Evolutionary conservation across 768 basidiomycete genomes (phyloP).

Genomic region (Suillus spraguei): DNA sequence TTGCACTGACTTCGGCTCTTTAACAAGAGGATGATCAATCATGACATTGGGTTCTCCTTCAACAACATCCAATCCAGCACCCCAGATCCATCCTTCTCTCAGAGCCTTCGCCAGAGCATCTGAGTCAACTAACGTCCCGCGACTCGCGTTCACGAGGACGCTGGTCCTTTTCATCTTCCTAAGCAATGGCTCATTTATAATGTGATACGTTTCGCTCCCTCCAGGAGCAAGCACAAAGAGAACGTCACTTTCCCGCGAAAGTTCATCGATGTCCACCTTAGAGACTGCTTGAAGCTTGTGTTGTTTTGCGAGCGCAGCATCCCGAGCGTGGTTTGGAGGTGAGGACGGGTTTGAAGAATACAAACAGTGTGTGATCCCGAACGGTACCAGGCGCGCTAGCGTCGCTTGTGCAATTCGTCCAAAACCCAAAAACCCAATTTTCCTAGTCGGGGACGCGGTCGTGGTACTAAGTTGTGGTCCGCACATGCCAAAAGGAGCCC

Average conservation of each 20-base stretch:
- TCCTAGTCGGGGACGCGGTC: constrained; percentile 52
- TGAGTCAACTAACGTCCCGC: constrained; percentile 90
- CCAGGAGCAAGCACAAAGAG: constrained; percentile 85
- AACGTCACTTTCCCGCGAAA: constrained; percentile 82
- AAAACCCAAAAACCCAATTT: constrained; percentile 91
- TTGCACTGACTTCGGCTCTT: constrained; percentile 59
- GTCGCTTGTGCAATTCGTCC: constrained; percentile 92
- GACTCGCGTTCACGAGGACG: constrained; percentile 81
- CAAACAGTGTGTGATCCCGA: constrained; percentile 75
- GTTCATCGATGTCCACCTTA: constrained; percentile 61
- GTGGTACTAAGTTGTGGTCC: constrained; percentile 78
- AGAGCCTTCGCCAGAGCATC: constrained; percentile 85
- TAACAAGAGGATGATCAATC: constrained; percentile 77
- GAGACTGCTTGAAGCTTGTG: constrained; percentile 41
- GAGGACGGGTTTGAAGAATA: constrained; percentile 66
- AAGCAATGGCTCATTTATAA: constrained; percentile 75
- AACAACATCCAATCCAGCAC: constrained; percentile 92
- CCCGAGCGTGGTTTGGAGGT: constrained; percentile 39
- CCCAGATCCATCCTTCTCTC: constrained; percentile 79
- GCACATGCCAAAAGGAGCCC: constrained; percentile 84
- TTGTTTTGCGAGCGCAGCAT: constrained; percentile 40
- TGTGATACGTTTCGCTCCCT: constrained; percentile 65
- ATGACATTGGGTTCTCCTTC: constrained; percentile 85
- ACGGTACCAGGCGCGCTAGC: constrained; percentile 75
- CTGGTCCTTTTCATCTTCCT: constrained; percentile 82